Evolutionary conservation across 805 yeast species (phyloP), one percentile per base, ranked within the genome.

Genomic region (Wickerhamiella musiphila): DNA sequence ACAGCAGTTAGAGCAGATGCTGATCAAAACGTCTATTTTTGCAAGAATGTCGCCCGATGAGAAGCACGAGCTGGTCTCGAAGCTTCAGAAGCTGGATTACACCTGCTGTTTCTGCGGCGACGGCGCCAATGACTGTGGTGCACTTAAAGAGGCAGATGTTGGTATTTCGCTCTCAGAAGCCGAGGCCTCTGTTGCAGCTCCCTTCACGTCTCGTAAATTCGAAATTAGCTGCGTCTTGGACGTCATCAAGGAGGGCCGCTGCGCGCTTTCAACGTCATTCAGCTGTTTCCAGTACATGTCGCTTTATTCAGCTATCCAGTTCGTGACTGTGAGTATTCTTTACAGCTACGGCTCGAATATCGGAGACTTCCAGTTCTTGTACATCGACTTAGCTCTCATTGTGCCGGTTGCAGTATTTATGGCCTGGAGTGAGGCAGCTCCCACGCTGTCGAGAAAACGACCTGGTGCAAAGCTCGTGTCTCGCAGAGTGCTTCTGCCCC

Each of bases 31-130:
- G 36, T 68, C 73, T 28, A 68, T 90, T 4, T 90, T 74, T 58
- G 96, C 99, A 0, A 65, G 99, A 41, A 90, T 90, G 99, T 84
- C 96, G 0, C 99, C 99, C 0, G 98, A 92, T 54, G 99, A 90
- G 53, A 90, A 90, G 49, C 94, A 90, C 52, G 98, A 90, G 54
- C 61, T 90, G 29, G 94, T 90, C 22, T 84, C 78, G 46, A 81
- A 77, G 49, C 57, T 90, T 10, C 94, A 83, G 52, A 65, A 61
- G 15, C 49, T 90, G 14, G 94, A 84, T 47, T 86, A 86, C 50
- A 81, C 93, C 0, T 93, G 82, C 29, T 94, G 95, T 2, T 90
- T 90, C 54, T 90, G 96, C 57, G 99, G 99, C 23, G 99, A 90
- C 57, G 99, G 99, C 42, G 99, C 99, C 5, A 90, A 90, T 54